These are phyloP conservation scores for Podospora pseudocomata DNA, from an alignment of 495 filamentous ascomycete species.

Conservation along the genomic window DNA sequence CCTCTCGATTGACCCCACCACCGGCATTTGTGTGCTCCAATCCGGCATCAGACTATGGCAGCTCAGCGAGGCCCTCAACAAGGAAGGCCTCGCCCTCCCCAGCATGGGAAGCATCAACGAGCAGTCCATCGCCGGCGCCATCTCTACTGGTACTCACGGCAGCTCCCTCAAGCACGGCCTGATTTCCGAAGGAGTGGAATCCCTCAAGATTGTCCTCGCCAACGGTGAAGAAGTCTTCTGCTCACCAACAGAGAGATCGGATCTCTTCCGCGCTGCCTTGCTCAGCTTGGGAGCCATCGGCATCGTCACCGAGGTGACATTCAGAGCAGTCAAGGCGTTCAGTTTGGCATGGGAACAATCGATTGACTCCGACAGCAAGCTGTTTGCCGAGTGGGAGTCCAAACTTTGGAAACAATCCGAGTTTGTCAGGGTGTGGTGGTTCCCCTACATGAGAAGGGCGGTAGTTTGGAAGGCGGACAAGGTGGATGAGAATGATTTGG, in stretches of 20 bases:
- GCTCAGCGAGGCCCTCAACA: conserved; percentile 64
- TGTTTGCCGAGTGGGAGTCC: conserved; percentile 69
- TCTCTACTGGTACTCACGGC: conserved; percentile 90
- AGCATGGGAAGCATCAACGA: conserved; percentile 92
- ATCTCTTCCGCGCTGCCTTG: conserved; percentile 84
- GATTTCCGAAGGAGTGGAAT: conserved; percentile 68
- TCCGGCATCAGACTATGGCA: conserved; percentile 77
- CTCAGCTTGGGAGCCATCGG: conserved; percentile 86
- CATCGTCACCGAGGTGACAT: conserved; percentile 83
- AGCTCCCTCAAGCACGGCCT: conserved; percentile 80
- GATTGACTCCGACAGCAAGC: conserved; percentile 59
- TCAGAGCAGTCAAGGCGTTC: conserved; percentile 71
- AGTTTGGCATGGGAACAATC: conserved; percentile 83
- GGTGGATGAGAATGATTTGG: conserved; percentile 32
- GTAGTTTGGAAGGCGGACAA: conserved; percentile 80
- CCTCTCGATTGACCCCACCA: conserved; percentile 60
- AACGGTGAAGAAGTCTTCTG: conserved; percentile 75
- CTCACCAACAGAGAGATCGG: conserved; percentile 62
- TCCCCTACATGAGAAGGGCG: conserved; percentile 81
- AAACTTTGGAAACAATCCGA: conserved; percentile 79
- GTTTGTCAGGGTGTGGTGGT: conserved; percentile 95
- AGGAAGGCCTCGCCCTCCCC: conserved; percentile 72
- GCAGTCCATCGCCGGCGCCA: conserved; percentile 90
- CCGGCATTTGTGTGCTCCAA: conserved; percentile 67
- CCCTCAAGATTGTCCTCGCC: conserved; percentile 74